Base-by-base conservation (phyloP, 2,329 filamentous ascomycete species). In the Fusarium sp. region DNA sequence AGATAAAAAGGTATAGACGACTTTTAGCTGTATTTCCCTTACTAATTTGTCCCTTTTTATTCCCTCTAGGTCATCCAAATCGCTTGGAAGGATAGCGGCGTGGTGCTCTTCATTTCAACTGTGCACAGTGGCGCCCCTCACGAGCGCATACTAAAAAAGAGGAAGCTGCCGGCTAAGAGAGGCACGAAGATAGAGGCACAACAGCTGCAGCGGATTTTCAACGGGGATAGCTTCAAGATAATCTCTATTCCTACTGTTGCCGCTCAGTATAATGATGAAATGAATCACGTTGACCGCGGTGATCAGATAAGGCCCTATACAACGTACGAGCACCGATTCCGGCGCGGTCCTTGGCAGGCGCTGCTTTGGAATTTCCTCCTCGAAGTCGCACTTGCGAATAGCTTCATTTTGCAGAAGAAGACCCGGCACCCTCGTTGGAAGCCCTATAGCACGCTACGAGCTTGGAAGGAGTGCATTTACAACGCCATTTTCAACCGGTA, bases 61-160 rank as follows among this genome's bases (percentile, higher is more conserved):
- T 25, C 22, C 12, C 41, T 8, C 41, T 44, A 62, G 63, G 58
- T 66, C 16, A 57, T 63, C 30, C 29, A 70, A 56, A 58, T 71
- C 30, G 49, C 47, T 15, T 71, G 48, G 63, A 67, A 71, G 16
- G 66, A 71, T 67, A 71, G 58, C 34, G n/a, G 46, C 15, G 34
- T 70, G 18, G 51, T 72, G 15, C 44, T 72, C 24, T 58, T 72
- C n/a, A 8, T 66, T 29, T 55, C 32, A 18, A 60, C 60, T 45
- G 29, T 58, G 11, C 58, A 38, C 10, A 60, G 18, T 5, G 46
- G 61, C 4, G 34, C 22, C 4, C 18, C 18, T 29, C 18, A 51
- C 15, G 20, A 65, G 27, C 40, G 29, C 15, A 45, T 3, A 15
- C 27, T 3, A 9, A 45, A 45, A 24, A 32, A 45, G 38, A 43